Conservation (phyloP, 345 rosid species). For the Lepidium aucheri region DNA sequence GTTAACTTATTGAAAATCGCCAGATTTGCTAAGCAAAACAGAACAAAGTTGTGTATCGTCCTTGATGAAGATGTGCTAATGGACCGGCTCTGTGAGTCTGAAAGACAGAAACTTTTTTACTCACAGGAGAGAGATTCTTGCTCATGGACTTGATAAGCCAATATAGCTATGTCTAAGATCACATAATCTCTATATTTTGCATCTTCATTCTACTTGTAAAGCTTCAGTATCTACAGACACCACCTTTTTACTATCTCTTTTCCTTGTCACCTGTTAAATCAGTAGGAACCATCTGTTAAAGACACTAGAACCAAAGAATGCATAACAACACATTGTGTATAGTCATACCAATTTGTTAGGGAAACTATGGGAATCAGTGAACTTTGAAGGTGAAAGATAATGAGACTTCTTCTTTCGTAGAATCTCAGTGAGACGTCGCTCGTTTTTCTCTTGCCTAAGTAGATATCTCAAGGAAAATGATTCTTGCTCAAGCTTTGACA, state of each 20-base stretch:
- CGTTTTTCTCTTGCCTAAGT: conserved; percentile 77
- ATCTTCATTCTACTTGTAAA: conserved; percentile 14
- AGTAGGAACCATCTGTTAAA: background rate
- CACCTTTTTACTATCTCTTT: conserved; percentile 19
- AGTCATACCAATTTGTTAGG: conserved; percentile 27
- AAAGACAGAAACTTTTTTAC: background rate
- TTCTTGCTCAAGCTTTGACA: conserved; percentile 81
- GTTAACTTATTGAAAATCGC: background rate
- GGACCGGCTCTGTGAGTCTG: background rate
- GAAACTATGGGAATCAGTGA: conserved; percentile 3
- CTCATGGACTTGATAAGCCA: background rate
- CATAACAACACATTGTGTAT: background rate
- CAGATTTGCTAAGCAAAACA: background rate
- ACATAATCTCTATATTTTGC: conserved; percentile 1
- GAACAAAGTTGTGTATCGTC: background rate
- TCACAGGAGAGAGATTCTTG: background rate
- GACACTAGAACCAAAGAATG: background rate
- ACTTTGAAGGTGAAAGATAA: conserved; percentile 24
- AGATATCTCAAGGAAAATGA: conserved; percentile 51
- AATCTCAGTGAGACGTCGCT: conserved; percentile 61
- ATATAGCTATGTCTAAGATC: conserved; percentile 2
- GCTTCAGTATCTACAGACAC: conserved; percentile 17
- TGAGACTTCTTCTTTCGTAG: conserved; percentile 41
- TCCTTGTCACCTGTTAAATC: conserved; percentile 17
- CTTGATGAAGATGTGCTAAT: too few species aligned